Evolutionary conservation across 805 yeast species (phyloP), one percentile per base, ranked within the genome.

Genomic region (Metschnikowia drakensbergensis): DNA sequence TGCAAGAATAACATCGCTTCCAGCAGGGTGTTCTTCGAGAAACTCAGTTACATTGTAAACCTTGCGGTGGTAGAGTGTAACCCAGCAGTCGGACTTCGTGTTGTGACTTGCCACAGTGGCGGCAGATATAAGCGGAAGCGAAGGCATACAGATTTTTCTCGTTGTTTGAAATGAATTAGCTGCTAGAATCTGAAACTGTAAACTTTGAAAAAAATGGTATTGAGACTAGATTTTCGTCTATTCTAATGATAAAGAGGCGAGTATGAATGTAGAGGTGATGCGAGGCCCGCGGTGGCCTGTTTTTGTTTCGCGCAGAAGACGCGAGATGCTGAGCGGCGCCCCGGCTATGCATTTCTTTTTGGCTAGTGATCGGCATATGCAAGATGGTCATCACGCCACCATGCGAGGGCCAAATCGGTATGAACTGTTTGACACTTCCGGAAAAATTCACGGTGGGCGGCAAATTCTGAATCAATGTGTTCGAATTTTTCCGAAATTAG

Each of bases 41-140:
- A 86, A 86, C 4, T 66, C 74, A 1, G 96, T 85, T 42, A 92
- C 92, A 62, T 92, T 83, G 65, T 91, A 92, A 34, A 92, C 82
- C 58, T 87, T 88, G 61, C 96, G 76, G 62, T 85, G 66, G 67
- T 84, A 81, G 17, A 91, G 69, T 2, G 95, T 80, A 47, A 91
- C 95, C 91, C 92, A 86, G 53, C 92, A 83, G 52, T 84, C 84
- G 10, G 71, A 63, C 23, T 66, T 64, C 26, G 72, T 65, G 59
- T 68, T 75, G 65, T 87, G 95, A 29, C 64, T 59, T 9, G 68
- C 71, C 11, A 90, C 75, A 49, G 80, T 79, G 0, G 68, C 55
- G 45, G 67, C 64, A 3, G 95, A 75, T 54, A 83, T 61, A 45
- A 89, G 70, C 10, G 95, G 96, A 26, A 88, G 67, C 46, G 42